Conservation (phyloP, 2,329 filamentous ascomycete genomes). For the Nannizzia gypsea region DNA sequence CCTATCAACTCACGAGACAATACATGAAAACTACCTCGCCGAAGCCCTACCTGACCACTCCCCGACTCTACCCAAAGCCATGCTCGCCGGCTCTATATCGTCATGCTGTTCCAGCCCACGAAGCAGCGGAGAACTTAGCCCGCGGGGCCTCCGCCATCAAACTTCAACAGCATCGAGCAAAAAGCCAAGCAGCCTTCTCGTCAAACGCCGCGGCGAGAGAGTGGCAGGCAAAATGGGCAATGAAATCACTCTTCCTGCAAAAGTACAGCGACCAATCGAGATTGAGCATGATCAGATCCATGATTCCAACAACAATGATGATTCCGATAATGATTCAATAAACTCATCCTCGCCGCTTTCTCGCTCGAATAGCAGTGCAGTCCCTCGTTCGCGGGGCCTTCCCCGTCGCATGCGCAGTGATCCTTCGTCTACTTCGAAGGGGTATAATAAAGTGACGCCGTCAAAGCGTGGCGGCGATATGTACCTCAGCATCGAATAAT, state of each 20-base stretch:
- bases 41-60: neutral
- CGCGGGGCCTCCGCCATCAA: neutral
- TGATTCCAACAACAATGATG: too few species aligned
- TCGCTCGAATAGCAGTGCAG: too few species aligned
- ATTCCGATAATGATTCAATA: neutral
- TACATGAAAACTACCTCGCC: neutral
- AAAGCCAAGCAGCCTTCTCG: conserved; percentile 13
- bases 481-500: conserved; percentile 3
- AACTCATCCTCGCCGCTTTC: neutral
- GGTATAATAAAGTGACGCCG: neutral
- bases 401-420: neutral
- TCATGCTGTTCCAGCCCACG: neutral
- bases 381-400: neutral
- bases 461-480: neutral
- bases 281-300: neutral
- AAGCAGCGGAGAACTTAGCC: neutral
- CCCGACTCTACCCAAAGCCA: neutral
- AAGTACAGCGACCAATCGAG: neutral
- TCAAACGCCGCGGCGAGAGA: conserved; percentile 16
- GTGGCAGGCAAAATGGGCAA: conserved; percentile 16
- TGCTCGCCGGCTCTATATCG: neutral
- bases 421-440: neutral
- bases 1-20: neutral
- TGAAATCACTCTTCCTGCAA: conserved; percentile 8
- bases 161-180: neutral